These are phyloP conservation scores for Sporothrix variecibatus DNA, from an alignment of 2,329 filamentous ascomycete species.

Conservation along the genomic window DNA sequence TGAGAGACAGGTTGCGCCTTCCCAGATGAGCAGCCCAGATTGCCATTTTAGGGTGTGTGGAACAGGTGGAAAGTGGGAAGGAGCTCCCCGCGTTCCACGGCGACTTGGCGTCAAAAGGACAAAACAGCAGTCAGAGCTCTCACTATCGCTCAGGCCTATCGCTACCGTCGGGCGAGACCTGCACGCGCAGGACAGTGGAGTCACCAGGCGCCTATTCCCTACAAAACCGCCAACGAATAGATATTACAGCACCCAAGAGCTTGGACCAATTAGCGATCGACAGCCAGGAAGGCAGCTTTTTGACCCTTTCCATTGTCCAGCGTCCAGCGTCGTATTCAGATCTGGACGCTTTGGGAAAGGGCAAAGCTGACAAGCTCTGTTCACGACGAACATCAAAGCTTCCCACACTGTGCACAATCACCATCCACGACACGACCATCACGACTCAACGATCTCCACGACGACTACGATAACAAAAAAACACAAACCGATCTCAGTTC, in stretches of 20 bases:
- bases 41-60: not conserved
- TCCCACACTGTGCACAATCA: not conserved
- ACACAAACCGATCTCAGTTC: too few relatives aligned
- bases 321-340: not conserved
- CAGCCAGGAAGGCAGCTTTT: not conserved
- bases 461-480: not conserved
- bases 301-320: not conserved
- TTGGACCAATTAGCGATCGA: slow-evolving; percentile 11
- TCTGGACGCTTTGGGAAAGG: not conserved
- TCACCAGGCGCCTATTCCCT: not conserved
- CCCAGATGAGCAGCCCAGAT: not conserved
- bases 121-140: not conserved
- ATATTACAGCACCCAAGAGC: slow-evolving; percentile 11
- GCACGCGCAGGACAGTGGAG: slow-evolving; percentile 3
- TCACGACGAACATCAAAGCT: not conserved
- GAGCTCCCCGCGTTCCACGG: slow-evolving; percentile 20
- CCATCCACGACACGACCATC: not conserved
- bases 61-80: not conserved
- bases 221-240: not conserved
- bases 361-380: not conserved
- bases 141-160: not conserved
- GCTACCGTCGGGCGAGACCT: not conserved
- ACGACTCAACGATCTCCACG: not conserved
- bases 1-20: not conserved
- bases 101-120: not conserved